These are phyloP conservation scores for Mallotus repandus DNA, from an alignment of 441 rosid species.

Conservation along the genomic window DNA sequence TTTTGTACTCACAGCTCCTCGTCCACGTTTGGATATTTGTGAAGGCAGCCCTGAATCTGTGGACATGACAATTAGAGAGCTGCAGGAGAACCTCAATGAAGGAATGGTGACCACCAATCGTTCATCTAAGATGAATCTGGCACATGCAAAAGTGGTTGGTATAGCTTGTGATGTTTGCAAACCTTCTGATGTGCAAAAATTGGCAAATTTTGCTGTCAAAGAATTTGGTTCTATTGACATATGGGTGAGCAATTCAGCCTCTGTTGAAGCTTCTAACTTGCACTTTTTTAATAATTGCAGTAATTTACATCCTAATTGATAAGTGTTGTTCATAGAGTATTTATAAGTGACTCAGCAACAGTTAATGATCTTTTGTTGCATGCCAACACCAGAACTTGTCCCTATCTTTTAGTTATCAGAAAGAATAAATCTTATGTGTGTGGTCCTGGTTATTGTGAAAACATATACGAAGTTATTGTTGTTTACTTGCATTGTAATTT, in stretches of 20 bases:
- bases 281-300: not conserved
- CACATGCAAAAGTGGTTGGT: conserved; percentile 69
- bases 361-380: not conserved
- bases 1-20: conserved; percentile 12
- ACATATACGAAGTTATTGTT: not conserved
- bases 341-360: not conserved
- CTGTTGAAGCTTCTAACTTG: not conserved
- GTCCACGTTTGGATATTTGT: conserved; percentile 28
- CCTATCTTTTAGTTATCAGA: not conserved
- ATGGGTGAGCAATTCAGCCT: conserved; percentile 54
- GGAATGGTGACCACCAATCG: conserved; percentile 44
- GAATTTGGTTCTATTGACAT: conserved; percentile 81
- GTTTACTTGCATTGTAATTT: conserved; percentile 2
- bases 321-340: not conserved
- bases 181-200: conserved; percentile 59
- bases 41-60: conserved; percentile 70
- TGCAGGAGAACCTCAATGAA: conserved; percentile 70
- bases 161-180: conserved; percentile 81
- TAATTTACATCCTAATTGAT: not conserved
- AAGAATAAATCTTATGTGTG: not conserved
- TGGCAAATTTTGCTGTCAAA: conserved; percentile 64
- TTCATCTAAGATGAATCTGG: conserved; percentile 44
- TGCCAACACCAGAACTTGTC: not conserved
- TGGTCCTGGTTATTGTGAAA: not conserved
- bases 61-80: conserved; percentile 67